Evolutionary conservation across 2,329 filamentous ascomycete genomes (phyloP), one percentile per base, ranked within the genome.

Genomic region (Pezizomycotina sp.): DNA sequence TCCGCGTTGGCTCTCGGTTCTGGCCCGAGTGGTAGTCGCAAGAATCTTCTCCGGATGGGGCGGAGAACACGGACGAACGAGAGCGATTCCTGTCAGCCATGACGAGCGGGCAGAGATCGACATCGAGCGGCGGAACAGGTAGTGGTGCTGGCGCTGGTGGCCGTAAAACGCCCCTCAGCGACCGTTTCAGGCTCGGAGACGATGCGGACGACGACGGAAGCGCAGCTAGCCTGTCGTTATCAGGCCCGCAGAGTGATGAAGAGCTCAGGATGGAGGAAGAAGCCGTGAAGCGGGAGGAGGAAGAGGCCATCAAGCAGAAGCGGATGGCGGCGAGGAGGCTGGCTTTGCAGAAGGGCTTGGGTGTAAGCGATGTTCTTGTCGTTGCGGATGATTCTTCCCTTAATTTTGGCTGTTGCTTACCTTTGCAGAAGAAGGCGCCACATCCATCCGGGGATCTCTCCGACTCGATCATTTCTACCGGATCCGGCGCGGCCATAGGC

Each of bases 201-300:
- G 45, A 47, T 35, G 33, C 37, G 6, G 46, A 43, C 23, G 20
- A 49, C 12, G 40, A 51, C 13, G 52, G 48, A 57, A 25, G 55
- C 24, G 34, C 33, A 14, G 25, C 36, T 8, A 34, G 41, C 23
- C 23, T 36, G 12, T 29, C 37, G 23, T 15, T 44, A 9, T 27
- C 34, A 13, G 47, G 38, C 6, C 45, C 61, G 2, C 60, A 65
- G 0, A 64, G 66, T 2, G 56, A 74, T 27, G 58, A 56, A 4
- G 68, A 72, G 35, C 51, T 75, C 8, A 64, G 66, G 48, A 59
- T 59, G 21, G 68, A 76, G 55, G 71, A 76, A 51, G 64, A 68
- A 14, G 58, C 56, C 19, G 53, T 64, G 0, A 62, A 60, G 30
- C 48, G 57, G 21, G 58, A 72, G 50, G 69, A 77, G 51, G 72